A percentile compares a stretch with the other conserved stretches of the same genome.
phyloP scores from a whole-genome alignment of 2,329 filamentous ascomycete species.

The Colletotrichum lini region DNA sequence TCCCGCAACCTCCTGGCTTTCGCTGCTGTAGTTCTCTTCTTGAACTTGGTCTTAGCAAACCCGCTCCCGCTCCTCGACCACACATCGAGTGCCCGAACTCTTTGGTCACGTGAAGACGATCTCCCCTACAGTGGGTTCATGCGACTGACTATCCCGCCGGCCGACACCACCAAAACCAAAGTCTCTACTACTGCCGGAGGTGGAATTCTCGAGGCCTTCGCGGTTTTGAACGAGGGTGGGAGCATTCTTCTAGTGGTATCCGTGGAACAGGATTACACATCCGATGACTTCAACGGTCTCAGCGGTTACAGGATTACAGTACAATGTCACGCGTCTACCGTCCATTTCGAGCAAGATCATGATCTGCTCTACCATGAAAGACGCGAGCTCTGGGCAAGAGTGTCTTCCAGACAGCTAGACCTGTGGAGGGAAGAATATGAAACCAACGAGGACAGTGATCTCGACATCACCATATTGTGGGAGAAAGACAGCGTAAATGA shows the following conservation, averaged over 20 bases:
- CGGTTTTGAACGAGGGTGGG: neutral
- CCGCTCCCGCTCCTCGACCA: neutral
- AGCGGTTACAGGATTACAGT: neutral
- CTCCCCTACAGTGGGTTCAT: neutral
- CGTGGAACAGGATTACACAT: neutral
- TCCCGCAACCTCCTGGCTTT: neutral
- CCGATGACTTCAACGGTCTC: neutral
- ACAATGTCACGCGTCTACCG: neutral
- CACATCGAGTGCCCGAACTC: neutral
- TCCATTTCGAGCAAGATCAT: neutral
- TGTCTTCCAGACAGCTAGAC: neutral
- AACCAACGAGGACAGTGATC: conserved; percentile 13
- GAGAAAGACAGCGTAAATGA: neutral
- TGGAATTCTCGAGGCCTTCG: neutral
- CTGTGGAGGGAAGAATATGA: conserved; percentile 4
- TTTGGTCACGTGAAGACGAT: neutral
- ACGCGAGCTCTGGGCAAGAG: neutral
- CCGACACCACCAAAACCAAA: neutral
- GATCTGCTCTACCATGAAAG: neutral
- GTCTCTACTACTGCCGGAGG: neutral
- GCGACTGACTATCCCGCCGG: neutral
- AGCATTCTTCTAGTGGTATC: neutral
- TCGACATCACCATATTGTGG: conserved; percentile 12
- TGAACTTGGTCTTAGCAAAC: neutral
- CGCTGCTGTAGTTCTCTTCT: neutral